These are phyloP conservation scores for Fusarium marasasianum DNA, from an alignment of 2,329 filamentous ascomycete species.

Conservation along the genomic window DNA sequence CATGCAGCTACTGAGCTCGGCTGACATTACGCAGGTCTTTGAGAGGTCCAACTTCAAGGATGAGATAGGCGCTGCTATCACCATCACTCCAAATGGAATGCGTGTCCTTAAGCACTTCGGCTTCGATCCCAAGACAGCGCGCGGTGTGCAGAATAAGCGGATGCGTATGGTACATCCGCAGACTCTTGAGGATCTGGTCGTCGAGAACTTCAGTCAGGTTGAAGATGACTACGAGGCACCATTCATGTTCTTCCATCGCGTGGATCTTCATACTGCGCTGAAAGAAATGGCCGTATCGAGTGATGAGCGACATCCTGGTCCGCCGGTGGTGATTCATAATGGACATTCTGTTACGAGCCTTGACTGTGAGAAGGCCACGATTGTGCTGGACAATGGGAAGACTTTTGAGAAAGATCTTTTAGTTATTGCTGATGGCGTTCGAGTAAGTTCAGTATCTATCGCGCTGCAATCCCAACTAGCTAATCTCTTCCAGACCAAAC, in stretches of 20 bases:
- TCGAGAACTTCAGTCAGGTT: background rate
- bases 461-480: accelerated
- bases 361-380: accelerated
- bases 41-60: background rate
- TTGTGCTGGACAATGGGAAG: background rate
- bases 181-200: background rate
- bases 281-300: background rate
- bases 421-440: background rate
- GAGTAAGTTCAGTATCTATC: background rate
- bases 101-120: background rate
- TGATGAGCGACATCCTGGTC: background rate
- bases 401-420: background rate
- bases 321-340: background rate
- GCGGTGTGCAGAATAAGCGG: background rate
- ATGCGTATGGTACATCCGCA: constrained; percentile 6
- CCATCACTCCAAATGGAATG: background rate
- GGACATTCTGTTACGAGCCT: background rate
- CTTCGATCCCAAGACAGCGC: background rate
- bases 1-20: too few relatives aligned
- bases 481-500: background rate
- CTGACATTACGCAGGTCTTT: background rate
- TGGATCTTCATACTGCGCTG: background rate
- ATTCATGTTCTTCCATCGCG: background rate
- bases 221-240: background rate
- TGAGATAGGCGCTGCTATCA: background rate